Conservation (phyloP, 345 rosid genomes). For the Sisymbrium irio region DNA sequence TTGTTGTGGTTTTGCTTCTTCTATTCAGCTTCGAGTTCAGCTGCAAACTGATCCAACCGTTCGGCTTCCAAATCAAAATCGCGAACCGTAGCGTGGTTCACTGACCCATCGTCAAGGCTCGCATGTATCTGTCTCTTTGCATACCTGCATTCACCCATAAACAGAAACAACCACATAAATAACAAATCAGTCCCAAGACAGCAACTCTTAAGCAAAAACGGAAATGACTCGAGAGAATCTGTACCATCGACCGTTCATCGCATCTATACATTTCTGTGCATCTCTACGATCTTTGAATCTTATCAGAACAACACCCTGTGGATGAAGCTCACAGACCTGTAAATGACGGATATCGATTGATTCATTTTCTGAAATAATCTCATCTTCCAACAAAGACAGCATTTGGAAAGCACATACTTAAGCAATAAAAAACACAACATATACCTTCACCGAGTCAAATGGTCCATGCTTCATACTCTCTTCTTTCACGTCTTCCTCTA, state of each 20-base stretch:
- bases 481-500: conserved; percentile 78
- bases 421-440: not conserved
- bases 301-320: conserved; percentile 87
- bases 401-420: not conserved
- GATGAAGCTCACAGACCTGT: conserved; percentile 88
- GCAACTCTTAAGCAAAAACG: not conserved
- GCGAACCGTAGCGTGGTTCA: conserved; percentile 72
- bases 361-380: not conserved
- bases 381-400: conserved; percentile 4
- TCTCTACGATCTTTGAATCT: conserved; percentile 84
- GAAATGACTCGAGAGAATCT: not conserved
- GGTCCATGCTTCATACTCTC: conserved; percentile 89
- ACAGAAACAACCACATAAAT: not conserved
- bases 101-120: conserved; percentile 68
- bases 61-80: conserved; percentile 63
- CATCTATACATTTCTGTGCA: conserved; percentile 81
- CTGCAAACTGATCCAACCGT: conserved; percentile 78
- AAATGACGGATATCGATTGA: not conserved
- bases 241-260: conserved; percentile 97
- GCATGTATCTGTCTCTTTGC: conserved; percentile 86
- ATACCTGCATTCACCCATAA: conserved; percentile 52
- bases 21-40: conserved; percentile 87
- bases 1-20: conserved; percentile 12
- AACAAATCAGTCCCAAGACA: not conserved
- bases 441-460: conserved; percentile 73